Conservation (phyloP, 1,139 yeast species). For the Suhomyces guaymorum region DNA sequence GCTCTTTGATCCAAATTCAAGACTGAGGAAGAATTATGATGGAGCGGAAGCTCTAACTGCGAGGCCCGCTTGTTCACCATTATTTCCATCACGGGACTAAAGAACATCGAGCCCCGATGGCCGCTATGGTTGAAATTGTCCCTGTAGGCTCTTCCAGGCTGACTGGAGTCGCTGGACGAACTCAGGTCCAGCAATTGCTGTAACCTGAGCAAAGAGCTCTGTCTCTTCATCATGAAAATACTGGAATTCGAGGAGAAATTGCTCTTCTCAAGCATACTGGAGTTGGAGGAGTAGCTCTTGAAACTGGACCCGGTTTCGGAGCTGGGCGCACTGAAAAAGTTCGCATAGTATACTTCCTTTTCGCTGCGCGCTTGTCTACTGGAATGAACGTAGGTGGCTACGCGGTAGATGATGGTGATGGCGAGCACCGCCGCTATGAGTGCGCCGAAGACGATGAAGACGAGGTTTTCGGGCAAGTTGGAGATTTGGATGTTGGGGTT, state of each 20-base stretch:
- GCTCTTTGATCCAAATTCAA: conserved; percentile 1
- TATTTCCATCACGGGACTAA: conserved; percentile 33
- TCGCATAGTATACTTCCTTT: conserved; percentile 33
- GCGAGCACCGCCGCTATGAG: conserved; percentile 31
- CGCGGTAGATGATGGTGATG: conserved; percentile 23
- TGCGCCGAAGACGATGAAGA: conserved; percentile 47
- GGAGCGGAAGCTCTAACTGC: conserved; percentile 25
- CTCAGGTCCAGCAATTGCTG: conserved; percentile 9
- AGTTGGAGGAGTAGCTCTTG: conserved; percentile 23
- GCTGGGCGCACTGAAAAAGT: conserved; percentile 2
- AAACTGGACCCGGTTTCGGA: conserved; percentile 7
- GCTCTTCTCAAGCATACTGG: conserved; percentile 28
- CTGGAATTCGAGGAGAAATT: conserved; percentile 14
- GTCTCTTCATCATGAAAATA: conserved; percentile 12
- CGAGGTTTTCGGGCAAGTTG: conserved; percentile 34
- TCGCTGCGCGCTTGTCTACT: conserved; percentile 37
- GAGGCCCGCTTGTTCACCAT: conserved; percentile 17
- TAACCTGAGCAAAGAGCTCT: conserved; percentile 12
- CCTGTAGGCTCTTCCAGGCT: conserved; percentile 21
- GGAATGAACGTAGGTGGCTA: conserved; percentile 26
- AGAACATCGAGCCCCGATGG: conserved; percentile 26
- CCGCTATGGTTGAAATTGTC: conserved; percentile 18
- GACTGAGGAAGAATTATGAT: conserved; percentile 14
- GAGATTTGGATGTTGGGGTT: conserved; percentile 37
- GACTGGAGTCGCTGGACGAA: conserved; percentile 13